A percentile compares a stretch with the other conserved stretches of the same genome.
Evolutionary conservation across 2,329 filamentous ascomycete species (phyloP).

Genomic region (Hypoxylon sp.): DNA sequence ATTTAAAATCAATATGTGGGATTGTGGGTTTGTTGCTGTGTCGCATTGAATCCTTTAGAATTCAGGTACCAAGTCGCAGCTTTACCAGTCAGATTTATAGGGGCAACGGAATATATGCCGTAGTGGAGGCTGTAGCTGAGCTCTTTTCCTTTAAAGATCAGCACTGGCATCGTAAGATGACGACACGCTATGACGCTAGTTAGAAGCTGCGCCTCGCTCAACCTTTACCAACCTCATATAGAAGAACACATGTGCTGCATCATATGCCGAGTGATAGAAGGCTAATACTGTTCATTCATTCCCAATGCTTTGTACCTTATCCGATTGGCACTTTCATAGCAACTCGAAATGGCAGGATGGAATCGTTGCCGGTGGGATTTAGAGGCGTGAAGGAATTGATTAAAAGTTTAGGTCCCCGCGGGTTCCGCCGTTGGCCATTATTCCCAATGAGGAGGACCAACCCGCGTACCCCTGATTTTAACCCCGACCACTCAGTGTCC

Average conservation of each 20-base stretch:
- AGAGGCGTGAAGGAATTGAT: not conserved
- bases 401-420: conserved; percentile 2
- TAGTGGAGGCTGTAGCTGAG: not conserved
- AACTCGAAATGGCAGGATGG: not conserved
- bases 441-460: conserved; percentile 12
- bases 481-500: conserved; percentile 20
- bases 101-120: not conserved
- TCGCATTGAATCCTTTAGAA: conserved; percentile 14
- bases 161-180: conserved; percentile 28
- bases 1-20: not conserved
- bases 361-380: conserved; percentile 6
- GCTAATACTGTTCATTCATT: not conserved
- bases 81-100: no score
- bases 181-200: conserved; percentile 31
- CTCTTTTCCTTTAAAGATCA: conserved; percentile 20
- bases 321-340: not conserved
- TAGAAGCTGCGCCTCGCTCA: conserved; percentile 27
- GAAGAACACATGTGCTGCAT: conserved; percentile 4
- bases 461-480: conserved; percentile 3
- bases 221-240: conserved; percentile 9
- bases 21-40: conserved; percentile 1
- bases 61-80: not conserved
- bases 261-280: conserved; percentile 6
- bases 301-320: not conserved
- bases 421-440: not conserved